Conservation (phyloP, 495 filamentous ascomycete genomes). For the Neurospora africana region DNA sequence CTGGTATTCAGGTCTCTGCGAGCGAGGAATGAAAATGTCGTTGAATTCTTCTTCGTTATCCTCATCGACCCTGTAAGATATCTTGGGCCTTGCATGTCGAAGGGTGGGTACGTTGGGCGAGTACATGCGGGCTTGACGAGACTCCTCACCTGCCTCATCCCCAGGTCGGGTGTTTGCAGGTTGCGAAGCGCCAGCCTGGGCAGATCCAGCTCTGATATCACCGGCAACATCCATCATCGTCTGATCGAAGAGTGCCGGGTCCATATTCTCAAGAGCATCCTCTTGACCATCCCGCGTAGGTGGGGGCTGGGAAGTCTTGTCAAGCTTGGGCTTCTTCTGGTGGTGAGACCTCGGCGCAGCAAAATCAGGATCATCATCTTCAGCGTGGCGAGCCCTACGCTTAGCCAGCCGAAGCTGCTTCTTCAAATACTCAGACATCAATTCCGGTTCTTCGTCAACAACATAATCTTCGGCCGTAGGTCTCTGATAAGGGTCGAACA, state of each 20-base stretch:
- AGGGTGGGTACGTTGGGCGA: constrained; percentile 27
- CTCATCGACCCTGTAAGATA: constrained; percentile 30
- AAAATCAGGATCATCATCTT: constrained; percentile 39
- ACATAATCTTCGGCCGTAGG: constrained; percentile 28
- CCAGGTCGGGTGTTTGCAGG: not conserved
- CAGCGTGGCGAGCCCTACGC: constrained; percentile 33
- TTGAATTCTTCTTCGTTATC: constrained; percentile 28
- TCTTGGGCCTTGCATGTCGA: constrained; percentile 34
- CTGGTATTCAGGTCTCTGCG: constrained; percentile 9
- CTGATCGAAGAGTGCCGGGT: constrained; percentile 25
- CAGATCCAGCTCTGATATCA: not conserved
- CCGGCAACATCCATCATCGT: constrained; percentile 11
- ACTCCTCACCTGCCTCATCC: constrained; percentile 1
- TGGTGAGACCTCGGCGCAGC: constrained; percentile 23
- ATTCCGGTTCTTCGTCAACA: constrained; percentile 28
- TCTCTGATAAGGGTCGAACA: constrained; percentile 39
- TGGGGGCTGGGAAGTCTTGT: not conserved
- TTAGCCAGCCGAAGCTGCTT: constrained; percentile 37
- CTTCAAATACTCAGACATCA: constrained; percentile 34
- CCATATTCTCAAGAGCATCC: constrained; percentile 28
- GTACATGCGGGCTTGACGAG: constrained; percentile 9
- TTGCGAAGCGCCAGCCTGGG: constrained; percentile 1
- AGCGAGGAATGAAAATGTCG: constrained; percentile 22
- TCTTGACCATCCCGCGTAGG: constrained; percentile 10
- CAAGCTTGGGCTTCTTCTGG: constrained; percentile 25